Base-by-base conservation (phyloP, 202 grass and related monocot genomes). In the Eragrostis tef region DNA sequence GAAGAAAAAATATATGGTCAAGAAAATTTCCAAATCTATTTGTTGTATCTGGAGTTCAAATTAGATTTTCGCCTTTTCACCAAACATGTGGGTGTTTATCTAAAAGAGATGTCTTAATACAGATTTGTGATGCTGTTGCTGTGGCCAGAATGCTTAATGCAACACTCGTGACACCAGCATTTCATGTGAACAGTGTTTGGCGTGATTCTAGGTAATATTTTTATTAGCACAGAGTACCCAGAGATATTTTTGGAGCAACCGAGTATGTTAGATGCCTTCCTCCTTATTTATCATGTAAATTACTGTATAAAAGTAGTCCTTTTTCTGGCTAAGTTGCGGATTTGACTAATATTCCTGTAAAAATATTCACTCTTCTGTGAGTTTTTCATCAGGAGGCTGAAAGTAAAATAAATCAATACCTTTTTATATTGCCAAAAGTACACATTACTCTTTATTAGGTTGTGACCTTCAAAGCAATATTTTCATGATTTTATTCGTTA, bases 141-240 rank as follows among this genome's bases (percentile, higher is more conserved):
- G 94, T 97, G 34, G 91, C 94, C 2, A 85, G 86, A 56, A 72
- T 94, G 85, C 81, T 97, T 63, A 97, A 97, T 92, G 94, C 94
- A 74, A 97, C 94, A 57, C 91, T 97, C 85, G 86, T 94, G 81
- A 90, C 75, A 70, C 94, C 94, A 71, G 89, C 79, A 53, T 92
- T 97, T 88, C 94, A 97, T 83, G 75, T 97, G 81, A 94, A 97
- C 59, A 97, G 94, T 11, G 91, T 97, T 76, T 97, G 91, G 94
- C 89, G 88, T 78, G 94, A 97, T 92, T 87, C 87, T 62, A 97
- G 94, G 94, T 97, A 82, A 88, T 43, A 50, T 19, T 66, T 58
- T 74, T 69, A 44, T 47, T 85, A n/a, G 19, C 57, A 17, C 36
- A 68, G 79, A 68, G 79, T 70, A 39, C 4, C 19, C 3, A 60